Base-by-base conservation (phyloP, 352 stramenopile species). In the Globisporangium yorkense region DNA sequence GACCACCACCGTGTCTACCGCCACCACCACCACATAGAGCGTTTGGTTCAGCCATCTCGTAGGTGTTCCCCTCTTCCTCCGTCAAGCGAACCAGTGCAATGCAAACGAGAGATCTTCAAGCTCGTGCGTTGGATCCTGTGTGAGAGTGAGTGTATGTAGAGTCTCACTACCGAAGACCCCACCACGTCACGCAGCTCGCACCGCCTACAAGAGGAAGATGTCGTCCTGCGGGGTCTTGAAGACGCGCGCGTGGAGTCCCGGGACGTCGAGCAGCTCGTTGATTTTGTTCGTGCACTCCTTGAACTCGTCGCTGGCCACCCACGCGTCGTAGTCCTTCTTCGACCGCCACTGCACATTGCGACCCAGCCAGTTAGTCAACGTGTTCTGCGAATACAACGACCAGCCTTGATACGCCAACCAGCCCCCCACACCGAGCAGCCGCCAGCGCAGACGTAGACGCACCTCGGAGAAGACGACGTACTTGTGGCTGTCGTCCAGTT, bases 391-490 rank as follows among this genome's bases (percentile, higher is more conserved):
- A 27, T 27, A 2, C 24, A 27, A 27, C 1, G 24, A 27, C 24
- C 24, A 27, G 24, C 24, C 24, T 27, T 27, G 24, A 27, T 2
- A 27, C 24, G 24, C 24, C 24, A 27, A 27, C 24, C 24, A 27
- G 24, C 24, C 24, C 21, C 24, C 24, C 24, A 27, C 24, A 27
- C 24, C 24, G 24, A 27, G 24, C 24, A 27, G 24, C 24, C 24
- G 24, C 24, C 24, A 27, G 2, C 24, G 45, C 24, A 50, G 13
- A 7, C 50, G 13, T 5, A 53, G 12, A 47, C 63, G 24, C 45
- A 91, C 81, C 81, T 95, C 80, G 49, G 85, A 92, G 69, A 95
- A 89, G 53, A 95, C 85, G 56, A 95, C 76, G 69, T 93, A 95
- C 69, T 95, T 95, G 59, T 88, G 84, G 62, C 83, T 65, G 56